These are phyloP conservation scores for Lactuca saligna DNA, from an alignment of 129 eudicot genomes.

Conservation along the genomic window DNA sequence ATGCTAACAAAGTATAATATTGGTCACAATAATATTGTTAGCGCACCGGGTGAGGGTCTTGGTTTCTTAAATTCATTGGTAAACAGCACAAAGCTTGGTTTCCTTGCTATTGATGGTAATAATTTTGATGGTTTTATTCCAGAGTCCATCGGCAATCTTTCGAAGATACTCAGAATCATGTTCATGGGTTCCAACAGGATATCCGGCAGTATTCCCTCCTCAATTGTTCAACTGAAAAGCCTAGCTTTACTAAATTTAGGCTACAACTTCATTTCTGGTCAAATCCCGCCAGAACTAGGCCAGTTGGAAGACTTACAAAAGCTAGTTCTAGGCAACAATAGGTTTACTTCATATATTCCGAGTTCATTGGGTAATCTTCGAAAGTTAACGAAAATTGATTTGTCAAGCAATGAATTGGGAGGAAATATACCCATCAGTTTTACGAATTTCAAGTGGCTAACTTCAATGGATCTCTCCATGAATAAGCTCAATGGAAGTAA, in stretches of 20 bases:
- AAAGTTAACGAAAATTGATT: slow-evolving; percentile 37
- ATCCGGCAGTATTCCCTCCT: slow-evolving; percentile 48
- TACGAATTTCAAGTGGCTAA: slow-evolving; percentile 30
- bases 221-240: slow-evolving; percentile 46
- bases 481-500: slow-evolving; percentile 58
- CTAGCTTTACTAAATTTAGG: slow-evolving; percentile 46
- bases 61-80: slow-evolving; percentile 46
- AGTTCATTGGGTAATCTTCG: slow-evolving; percentile 49
- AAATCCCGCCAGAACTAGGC: slow-evolving; percentile 51
- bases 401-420: slow-evolving; percentile 46
- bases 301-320: slow-evolving; percentile 40
- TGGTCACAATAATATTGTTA: slow-evolving; percentile 53
- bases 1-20: slow-evolving; percentile 59
- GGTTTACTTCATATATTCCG: slow-evolving; percentile 45
- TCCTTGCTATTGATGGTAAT: slow-evolving; percentile 60
- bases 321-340: slow-evolving; percentile 46
- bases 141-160: slow-evolving; percentile 60
- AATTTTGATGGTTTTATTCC: slow-evolving; percentile 61
- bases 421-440: slow-evolving; percentile 56
- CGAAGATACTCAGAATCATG: slow-evolving; percentile 45
- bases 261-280: slow-evolving; percentile 43
- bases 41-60: slow-evolving; percentile 38
- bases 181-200: slow-evolving; percentile 54
- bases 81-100: slow-evolving; percentile 58
- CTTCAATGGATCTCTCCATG: slow-evolving; percentile 50